Base-by-base conservation (phyloP, 2,329 filamentous ascomycete genomes). In the Tympanopsis confertula region DNA sequence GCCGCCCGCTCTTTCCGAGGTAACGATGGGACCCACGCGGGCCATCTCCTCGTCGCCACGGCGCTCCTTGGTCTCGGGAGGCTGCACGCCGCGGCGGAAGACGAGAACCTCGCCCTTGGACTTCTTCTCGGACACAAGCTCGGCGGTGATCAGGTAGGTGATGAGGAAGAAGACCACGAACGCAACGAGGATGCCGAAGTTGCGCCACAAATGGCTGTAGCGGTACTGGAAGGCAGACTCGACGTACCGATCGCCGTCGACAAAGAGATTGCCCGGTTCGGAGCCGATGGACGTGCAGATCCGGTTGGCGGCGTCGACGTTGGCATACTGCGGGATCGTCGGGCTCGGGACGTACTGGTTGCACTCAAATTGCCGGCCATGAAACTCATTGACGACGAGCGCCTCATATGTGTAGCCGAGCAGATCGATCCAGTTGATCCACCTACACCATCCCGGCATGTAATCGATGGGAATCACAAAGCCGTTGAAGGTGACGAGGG, bases 341-440 rank as follows among this genome's bases (percentile, higher is more conserved):
- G 76, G 84, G 33, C 71, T 67, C 2, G 65, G 64, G 0, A 72
- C 74, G 50, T 87, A 94, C 0, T 70, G 76, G 53, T 94, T 63
- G 19, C 78, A 68, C 30, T 84, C 65, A 15, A 33, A 33, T 15
- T 33, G 12, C 10, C 30, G 30, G 10, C 72, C 61, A 24, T 69
- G 68, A 49, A 94, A 94, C 51, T 94, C 87, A 50, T 94, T 94
- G 49, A 84, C 75, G 84, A 94, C 91, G 58, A 94, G 58, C 2
- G 77, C 66, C 10, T 79, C 72, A 52, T 94, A 93, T 0, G 78
- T 74, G 2, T 91, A 68, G 35, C 83, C 85, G 0, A 88, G 62
- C 0, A 78, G 69, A 42, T 87, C 86, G 55, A 87, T 63, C 64
- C 79, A 89, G 59, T 78, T 85, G 42, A 89, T 78, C 85, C 85